Evolutionary conservation across 2,329 filamentous ascomycete genomes (phyloP), one percentile per base, ranked within the genome.

Genomic region (Monosporascus sp.): DNA sequence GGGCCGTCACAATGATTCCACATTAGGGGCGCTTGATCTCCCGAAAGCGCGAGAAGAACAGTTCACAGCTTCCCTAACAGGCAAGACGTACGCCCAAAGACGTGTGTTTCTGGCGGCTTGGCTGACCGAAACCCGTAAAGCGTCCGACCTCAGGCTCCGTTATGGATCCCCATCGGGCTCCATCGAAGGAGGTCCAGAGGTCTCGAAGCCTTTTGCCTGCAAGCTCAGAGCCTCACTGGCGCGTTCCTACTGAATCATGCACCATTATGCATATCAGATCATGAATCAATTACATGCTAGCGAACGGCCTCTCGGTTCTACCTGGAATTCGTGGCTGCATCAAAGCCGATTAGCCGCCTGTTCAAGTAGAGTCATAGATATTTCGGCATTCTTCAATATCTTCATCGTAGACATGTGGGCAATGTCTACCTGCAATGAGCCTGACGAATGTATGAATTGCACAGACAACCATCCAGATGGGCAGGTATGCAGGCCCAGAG

Each of bases 1-100:
- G 31, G 11, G 11, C 11, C 31, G 31, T 34, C 11, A 34, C 31
- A 1, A 14, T 14, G 11, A 14, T 14, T 34, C 31, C 31, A 5
- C 31, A 5, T 34, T 34, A 4, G 31, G 11, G 14, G 31, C 31
- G 11, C 31, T 34, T 34, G 9, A 34, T 5, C 31, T 34, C 31
- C 31, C 11, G 11, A 14, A 34, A 34, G 9, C 41, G 40, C 24
- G 49, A 50, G 36, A 48, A 56, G 50, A n/a, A 46, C 38, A 20
- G 57, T 59, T 46, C 55, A 43, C 56, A 60, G 48, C 59, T 62
- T 52, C 60, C 58, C 58, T 51, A 58, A 55, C 24, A 52, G 58
- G 60, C 54, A 60, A 60, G 53, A 55, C 40, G 17, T 40, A 56
- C 24, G 52, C 41, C 49, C n/a, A 26, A 40, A 49, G 40, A 48